Conservation (phyloP, 805 yeast genomes). For the Lipomyces sp. region DNA sequence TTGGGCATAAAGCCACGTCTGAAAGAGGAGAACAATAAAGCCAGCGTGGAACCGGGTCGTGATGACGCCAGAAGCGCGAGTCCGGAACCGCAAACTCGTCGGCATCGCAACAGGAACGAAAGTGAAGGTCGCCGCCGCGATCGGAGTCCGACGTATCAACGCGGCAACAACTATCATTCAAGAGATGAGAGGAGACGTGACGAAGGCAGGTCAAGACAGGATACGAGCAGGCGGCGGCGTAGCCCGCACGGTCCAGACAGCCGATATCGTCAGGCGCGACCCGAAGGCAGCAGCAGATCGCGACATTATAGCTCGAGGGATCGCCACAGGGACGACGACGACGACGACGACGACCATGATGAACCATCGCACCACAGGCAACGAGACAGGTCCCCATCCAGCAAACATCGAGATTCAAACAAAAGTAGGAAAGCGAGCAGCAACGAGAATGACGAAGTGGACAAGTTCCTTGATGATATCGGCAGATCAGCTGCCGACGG, state of each 20-base stretch:
- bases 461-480: not conserved
- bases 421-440: not conserved
- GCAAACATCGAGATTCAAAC: not conserved
- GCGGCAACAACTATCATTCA: not conserved
- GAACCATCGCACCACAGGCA: not conserved
- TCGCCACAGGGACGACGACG: conserved; percentile 5
- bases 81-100: conserved; percentile 10
- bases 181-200: conserved; percentile 4
- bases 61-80: conserved; percentile 9
- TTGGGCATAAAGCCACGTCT: conserved; percentile 25
- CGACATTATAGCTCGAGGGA: conserved; percentile 8
- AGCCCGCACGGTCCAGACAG: conserved; percentile 9
- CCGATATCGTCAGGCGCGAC: too few relatives aligned
- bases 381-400: not conserved
- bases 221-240: not conserved
- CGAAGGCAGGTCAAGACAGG: not conserved
- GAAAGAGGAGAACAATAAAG: not conserved
- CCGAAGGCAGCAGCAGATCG: not conserved
- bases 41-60: not conserved
- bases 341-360: not conserved
- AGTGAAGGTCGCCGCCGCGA: not conserved
- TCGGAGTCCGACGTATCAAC: not conserved
- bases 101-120: conserved; percentile 3
- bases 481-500: not conserved
- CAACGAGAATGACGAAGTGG: not conserved